These are phyloP conservation scores for Mentha longifolia DNA, from an alignment of 257 asterid genomes.

Conservation along the genomic window DNA sequence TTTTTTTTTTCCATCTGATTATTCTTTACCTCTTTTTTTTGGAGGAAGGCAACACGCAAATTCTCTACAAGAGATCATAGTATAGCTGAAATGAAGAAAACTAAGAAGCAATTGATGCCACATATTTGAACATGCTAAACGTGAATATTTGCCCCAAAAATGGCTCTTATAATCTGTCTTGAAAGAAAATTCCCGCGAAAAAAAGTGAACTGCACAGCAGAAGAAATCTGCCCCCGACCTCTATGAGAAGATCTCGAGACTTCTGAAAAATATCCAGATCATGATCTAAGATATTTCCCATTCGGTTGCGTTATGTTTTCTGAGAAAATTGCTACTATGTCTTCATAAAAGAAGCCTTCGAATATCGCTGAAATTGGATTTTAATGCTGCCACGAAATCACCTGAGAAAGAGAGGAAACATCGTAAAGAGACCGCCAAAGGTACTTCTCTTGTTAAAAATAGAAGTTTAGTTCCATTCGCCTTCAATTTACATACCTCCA, in stretches of 20 bases:
- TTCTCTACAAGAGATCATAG: constrained; percentile 17
- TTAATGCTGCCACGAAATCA: constrained; percentile 59
- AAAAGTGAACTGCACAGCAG: constrained; percentile 37
- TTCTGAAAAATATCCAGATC: constrained; percentile 26
- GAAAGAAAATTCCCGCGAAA: constrained; percentile 21
- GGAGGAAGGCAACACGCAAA: constrained; percentile 18
- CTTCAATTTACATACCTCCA: constrained; percentile 61
- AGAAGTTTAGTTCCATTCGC: constrained; percentile 12
- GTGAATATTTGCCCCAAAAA: constrained; percentile 32
- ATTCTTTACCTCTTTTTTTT: constrained; percentile 20
- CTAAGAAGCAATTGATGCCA: constrained; percentile 33
- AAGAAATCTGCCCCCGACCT: constrained; percentile 22
- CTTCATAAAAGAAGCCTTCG: constrained; percentile 75
- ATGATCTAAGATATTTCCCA: constrained; percentile 27
- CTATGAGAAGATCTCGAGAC: constrained; percentile 26
- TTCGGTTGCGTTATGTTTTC: constrained; percentile 25
- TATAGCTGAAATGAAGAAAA: constrained; percentile 23
- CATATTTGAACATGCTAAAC: constrained; percentile 23
- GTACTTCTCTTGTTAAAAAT: neutral
- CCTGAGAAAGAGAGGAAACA: constrained; percentile 54
- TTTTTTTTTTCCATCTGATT: constrained; percentile 22
- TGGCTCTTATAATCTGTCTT: constrained; percentile 28
- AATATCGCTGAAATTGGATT: constrained; percentile 80
- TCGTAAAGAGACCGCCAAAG: neutral
- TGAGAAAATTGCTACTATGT: constrained; percentile 18